Evolutionary conservation across 331 rosid species (phyloP).

Genomic region (Malus hybrid): DNA sequence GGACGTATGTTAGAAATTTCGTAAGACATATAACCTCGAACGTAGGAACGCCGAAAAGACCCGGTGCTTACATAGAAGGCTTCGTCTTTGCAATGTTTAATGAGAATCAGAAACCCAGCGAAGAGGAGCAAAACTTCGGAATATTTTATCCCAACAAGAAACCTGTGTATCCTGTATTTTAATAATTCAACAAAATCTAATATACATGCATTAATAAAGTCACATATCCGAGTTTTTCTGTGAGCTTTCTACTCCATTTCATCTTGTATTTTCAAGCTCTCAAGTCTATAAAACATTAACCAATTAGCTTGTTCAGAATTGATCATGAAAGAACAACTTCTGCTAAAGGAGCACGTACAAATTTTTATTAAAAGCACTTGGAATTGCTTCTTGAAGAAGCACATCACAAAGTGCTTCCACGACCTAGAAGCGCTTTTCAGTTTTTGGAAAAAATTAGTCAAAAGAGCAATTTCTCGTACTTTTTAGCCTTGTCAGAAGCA

Average conservation of each 20-base stretch:
- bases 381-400: too few species aligned
- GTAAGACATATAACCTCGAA: neutral
- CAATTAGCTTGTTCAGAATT: too few species aligned
- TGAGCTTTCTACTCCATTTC: neutral
- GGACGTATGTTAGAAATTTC: slow-evolving; percentile 12
- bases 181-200: neutral
- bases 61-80: slow-evolving; percentile 10
- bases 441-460: too few species aligned
- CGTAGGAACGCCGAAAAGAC: slow-evolving; percentile 28
- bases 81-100: slow-evolving; percentile 24
- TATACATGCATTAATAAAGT: neutral
- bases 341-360: too few species aligned
- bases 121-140: slow-evolving; percentile 15
- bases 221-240: neutral
- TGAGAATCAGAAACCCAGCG: slow-evolving; percentile 14
- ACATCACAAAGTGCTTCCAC: too few species aligned
- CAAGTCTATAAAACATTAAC: too few species aligned
- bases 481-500: too few species aligned
- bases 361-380: too few species aligned
- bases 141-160: slow-evolving; percentile 10
- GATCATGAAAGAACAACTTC: too few species aligned
- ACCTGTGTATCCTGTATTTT: slow-evolving; percentile 21
- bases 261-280: too few species aligned
- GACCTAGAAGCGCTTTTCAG: too few species aligned
- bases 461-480: too few species aligned